Conservation (phyloP, 371 early-diverging fungal species). For the Mucor circinelloides region DNA sequence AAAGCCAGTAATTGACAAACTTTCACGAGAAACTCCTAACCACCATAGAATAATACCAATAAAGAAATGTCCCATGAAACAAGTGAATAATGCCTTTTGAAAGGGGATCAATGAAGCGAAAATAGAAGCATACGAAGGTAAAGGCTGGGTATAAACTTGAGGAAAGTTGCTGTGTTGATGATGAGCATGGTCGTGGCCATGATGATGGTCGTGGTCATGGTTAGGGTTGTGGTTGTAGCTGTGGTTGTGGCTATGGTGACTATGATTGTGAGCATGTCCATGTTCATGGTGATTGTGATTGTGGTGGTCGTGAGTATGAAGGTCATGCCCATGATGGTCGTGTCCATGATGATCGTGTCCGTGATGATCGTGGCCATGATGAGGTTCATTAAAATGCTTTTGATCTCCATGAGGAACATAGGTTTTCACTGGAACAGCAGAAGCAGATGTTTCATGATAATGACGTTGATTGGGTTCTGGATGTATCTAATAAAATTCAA, state of each 20-base stretch:
- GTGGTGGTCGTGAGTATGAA: constrained; percentile 5
- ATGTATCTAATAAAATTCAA: background rate
- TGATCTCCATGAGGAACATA: background rate
- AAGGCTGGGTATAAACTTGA: constrained; percentile 27
- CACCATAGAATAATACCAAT: constrained; percentile 53
- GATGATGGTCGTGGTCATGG: constrained; percentile 6
- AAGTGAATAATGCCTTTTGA: constrained; percentile 66
- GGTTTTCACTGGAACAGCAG: background rate
- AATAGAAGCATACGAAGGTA: constrained; percentile 32
- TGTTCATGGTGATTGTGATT: constrained; percentile 18
- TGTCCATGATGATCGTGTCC: constrained; percentile 18
- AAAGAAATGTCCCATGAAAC: constrained; percentile 48
- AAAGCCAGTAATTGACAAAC: constrained; percentile 50
- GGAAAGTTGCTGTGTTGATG: constrained; percentile 29
- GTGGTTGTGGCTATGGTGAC: constrained; percentile 26
- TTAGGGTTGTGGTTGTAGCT: constrained; percentile 14
- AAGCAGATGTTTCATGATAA: background rate
- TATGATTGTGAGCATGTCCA: constrained; percentile 8
- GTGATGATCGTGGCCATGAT: constrained; percentile 13
- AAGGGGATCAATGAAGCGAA: constrained; percentile 45
- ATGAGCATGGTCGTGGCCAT: constrained; percentile 17
- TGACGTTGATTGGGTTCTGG: background rate
- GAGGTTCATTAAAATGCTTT: background rate
- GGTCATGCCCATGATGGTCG: constrained; percentile 7
- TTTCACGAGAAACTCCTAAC: constrained; percentile 51